A percentile compares a stretch with the other conserved stretches of the same genome.
phyloP scores from a whole-genome alignment of 345 rosid species.

The Eucalyptus cloeziana region DNA sequence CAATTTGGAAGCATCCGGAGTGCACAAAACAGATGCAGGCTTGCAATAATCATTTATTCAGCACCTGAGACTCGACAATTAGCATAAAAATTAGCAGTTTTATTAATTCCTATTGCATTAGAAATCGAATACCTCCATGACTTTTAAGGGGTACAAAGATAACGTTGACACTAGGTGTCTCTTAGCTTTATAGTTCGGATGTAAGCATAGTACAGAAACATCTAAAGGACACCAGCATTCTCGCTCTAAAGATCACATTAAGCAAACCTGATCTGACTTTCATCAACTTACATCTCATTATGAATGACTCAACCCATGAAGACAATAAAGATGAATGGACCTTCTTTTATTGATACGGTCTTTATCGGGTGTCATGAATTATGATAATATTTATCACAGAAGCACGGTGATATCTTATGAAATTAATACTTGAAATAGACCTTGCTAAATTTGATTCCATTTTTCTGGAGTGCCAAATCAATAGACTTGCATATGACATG shows the following conservation, averaged over 20 bases:
- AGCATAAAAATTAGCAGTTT: no score
- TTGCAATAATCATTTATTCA: not conserved
- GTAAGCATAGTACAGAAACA: no score
- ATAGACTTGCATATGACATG: not conserved
- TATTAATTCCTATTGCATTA: no score
- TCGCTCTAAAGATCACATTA: not conserved
- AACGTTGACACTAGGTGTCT: no score
- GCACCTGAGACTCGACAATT: no score
- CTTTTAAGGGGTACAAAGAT: not conserved
- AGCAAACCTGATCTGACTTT: not conserved
- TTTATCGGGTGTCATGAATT: not conserved
- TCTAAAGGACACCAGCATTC: no score
- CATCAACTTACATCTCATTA: not conserved
- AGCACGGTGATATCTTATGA: not conserved
- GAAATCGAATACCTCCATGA: not conserved
- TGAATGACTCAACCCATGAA: not conserved
- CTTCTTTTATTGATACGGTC: not conserved
- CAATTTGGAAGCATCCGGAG: no score
- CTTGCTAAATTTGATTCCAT: not conserved
- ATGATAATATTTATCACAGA: not conserved
- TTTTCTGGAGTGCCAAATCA: not conserved
- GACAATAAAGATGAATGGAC: not conserved
- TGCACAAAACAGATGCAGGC: not conserved
- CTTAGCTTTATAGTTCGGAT: no score
- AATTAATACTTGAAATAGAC: not conserved